phyloP scores from a whole-genome alignment of 768 basidiomycete species.

The Mycena latifolia region DNA sequence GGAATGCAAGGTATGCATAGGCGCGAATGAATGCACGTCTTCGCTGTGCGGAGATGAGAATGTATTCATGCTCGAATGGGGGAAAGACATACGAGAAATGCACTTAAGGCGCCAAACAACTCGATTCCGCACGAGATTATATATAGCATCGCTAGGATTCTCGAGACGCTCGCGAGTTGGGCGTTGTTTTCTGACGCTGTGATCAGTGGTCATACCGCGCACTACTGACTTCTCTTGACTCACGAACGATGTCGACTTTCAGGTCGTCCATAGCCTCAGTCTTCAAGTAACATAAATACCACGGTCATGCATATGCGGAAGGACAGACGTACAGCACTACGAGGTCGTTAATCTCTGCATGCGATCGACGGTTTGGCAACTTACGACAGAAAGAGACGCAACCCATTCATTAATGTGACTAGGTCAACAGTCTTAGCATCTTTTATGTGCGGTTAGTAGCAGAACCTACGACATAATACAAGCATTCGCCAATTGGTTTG shows the following conservation, averaged over 20 bases:
- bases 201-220: background rate
- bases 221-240: background rate
- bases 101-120: slow-evolving; percentile 40
- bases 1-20: slow-evolving; percentile 41
- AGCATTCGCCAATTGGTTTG: slow-evolving; percentile 21
- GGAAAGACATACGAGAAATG: slow-evolving; percentile 13
- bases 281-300: background rate
- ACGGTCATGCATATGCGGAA: too few species aligned
- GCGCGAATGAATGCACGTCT: slow-evolving; percentile 41
- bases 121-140: slow-evolving; percentile 40
- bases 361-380: background rate
- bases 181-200: slow-evolving; percentile 22
- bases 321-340: slow-evolving; percentile 8
- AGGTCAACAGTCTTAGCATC: background rate
- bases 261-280: slow-evolving; percentile 11
- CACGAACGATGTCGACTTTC: slow-evolving; percentile 12
- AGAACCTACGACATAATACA: slow-evolving; percentile 13
- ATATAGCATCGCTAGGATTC: slow-evolving; percentile 2
- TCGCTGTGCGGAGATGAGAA: slow-evolving; percentile 35
- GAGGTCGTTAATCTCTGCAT: background rate
- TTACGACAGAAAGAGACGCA: slow-evolving; percentile 13
- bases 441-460: too few species aligned
- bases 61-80: background rate
- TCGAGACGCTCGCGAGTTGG: slow-evolving; percentile 10
- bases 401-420: slow-evolving; percentile 11